phyloP scores from a whole-genome alignment of 805 yeast species.

The Lipomyces sp. region DNA sequence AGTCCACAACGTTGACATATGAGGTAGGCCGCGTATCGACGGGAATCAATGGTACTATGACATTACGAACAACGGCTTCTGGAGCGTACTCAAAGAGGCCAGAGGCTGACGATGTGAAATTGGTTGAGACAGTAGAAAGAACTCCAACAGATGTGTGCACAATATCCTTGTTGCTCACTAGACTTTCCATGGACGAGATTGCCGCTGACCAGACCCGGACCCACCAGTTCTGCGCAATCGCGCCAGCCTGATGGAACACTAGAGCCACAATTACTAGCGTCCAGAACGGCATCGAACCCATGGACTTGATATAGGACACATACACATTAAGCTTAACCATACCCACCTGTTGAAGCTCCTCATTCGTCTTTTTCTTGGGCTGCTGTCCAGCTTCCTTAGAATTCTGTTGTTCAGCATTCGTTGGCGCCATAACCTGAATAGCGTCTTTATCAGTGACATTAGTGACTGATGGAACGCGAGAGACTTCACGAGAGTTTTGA shows the following conservation, averaged over 20 bases:
- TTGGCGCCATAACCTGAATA: slow-evolving; percentile 66
- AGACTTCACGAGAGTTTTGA: slow-evolving; percentile 45
- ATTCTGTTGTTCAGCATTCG: slow-evolving; percentile 85
- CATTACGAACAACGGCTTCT: slow-evolving; percentile 25
- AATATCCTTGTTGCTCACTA: neutral
- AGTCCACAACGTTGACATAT: neutral
- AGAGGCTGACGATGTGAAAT: slow-evolving; percentile 10
- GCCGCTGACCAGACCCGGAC: slow-evolving; percentile 74
- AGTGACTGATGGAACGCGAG: slow-evolving; percentile 69
- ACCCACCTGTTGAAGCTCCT: slow-evolving; percentile 83
- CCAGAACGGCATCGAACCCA: slow-evolving; percentile 71
- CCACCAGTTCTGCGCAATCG: slow-evolving; percentile 86
- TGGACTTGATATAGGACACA: slow-evolving; percentile 62
- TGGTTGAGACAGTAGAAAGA: neutral
- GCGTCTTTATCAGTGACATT: slow-evolving; percentile 80
- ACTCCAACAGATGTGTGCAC: neutral
- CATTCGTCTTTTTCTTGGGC: slow-evolving; percentile 72
- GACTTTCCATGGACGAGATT: slow-evolving; percentile 17
- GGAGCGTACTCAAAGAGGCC: slow-evolving; percentile 22
- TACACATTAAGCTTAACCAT: slow-evolving; percentile 77
- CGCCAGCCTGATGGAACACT: slow-evolving; percentile 61
- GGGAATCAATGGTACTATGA: slow-evolving; percentile 15
- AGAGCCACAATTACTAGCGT: slow-evolving; percentile 54
- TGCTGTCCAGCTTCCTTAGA: slow-evolving; percentile 87
- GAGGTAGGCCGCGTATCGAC: neutral